Evolutionary conservation across 805 yeast genomes (phyloP).

Genomic region (Jamesozyma gamospora): DNA sequence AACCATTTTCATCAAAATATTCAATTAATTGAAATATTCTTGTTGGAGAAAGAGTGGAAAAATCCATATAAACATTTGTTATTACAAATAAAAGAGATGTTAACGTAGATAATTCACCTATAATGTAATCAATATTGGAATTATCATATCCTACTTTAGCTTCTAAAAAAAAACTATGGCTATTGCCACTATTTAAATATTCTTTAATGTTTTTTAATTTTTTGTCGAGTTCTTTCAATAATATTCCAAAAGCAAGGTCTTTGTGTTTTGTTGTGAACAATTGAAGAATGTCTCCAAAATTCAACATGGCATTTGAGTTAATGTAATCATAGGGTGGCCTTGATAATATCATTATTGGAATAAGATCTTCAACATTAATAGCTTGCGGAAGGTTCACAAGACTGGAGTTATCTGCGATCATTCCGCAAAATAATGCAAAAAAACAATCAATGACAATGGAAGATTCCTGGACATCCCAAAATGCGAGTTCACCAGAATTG

Average conservation of each 20-base stretch:
- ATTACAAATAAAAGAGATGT: slow-evolving; percentile 41
- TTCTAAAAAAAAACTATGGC: slow-evolving; percentile 21
- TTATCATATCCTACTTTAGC: slow-evolving; percentile 10
- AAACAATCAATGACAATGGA: slow-evolving; percentile 43
- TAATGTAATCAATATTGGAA: slow-evolving; percentile 8
- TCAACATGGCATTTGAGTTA: slow-evolving; percentile 43
- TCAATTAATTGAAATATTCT: slow-evolving; percentile 29
- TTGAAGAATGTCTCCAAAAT: slow-evolving; percentile 45
- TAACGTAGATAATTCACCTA: slow-evolving; percentile 24
- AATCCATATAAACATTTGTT: slow-evolving; percentile 47
- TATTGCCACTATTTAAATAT: slow-evolving; percentile 18
- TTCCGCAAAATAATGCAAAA: slow-evolving; percentile 37
- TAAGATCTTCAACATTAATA: slow-evolving; percentile 36
- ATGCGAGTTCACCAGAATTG: slow-evolving; percentile 31
- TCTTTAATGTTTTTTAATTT: slow-evolving; percentile 25
- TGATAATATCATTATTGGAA: slow-evolving; percentile 38
- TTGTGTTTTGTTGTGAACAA: slow-evolving; percentile 47
- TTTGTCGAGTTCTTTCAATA: slow-evolving; percentile 29
- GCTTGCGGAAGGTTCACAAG: slow-evolving; percentile 34
- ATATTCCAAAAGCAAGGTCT: slow-evolving; percentile 34
- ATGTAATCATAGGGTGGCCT: slow-evolving; percentile 56
- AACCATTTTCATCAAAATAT: slow-evolving; percentile 29
- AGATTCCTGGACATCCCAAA: slow-evolving; percentile 45
- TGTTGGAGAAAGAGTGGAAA: slow-evolving; percentile 39
- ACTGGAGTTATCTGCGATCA: slow-evolving; percentile 42